These are phyloP conservation scores for Coffea canephora DNA, from an alignment of 257 asterid genomes.

Conservation along the genomic window DNA sequence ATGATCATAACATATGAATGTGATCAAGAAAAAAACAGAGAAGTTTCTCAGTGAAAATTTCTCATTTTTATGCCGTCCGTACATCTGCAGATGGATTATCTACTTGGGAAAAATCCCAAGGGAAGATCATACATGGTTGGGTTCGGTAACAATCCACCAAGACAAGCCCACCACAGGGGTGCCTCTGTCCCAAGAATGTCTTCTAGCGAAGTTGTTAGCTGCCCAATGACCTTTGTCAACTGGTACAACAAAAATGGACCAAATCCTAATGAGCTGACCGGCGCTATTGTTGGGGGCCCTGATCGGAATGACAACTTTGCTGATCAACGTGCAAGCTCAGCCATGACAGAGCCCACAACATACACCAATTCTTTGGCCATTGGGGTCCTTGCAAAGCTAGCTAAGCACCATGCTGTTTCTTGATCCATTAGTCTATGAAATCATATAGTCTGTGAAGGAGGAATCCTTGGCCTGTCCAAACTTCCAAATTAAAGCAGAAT, in stretches of 20 bases:
- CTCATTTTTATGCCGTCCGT: too few relatives aligned
- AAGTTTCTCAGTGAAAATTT: background rate
- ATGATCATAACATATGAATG: background rate
- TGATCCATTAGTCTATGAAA: background rate
- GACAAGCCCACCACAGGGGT: constrained; percentile 85
- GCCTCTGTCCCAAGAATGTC: constrained; percentile 65
- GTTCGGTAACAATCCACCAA: constrained; percentile 69
- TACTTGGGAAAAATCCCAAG: constrained; percentile 62
- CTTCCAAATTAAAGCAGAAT: too few relatives aligned
- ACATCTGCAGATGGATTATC: constrained; percentile 57
- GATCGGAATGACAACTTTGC: constrained; percentile 52
- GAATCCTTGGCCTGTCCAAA: background rate
- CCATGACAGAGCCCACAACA: constrained; percentile 73
- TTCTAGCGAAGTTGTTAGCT: constrained; percentile 26
- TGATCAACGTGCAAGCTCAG: constrained; percentile 52
- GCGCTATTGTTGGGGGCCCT: constrained; percentile 87
- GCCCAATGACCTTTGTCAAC: constrained; percentile 57
- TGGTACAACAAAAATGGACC: constrained; percentile 48
- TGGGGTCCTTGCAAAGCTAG: constrained; percentile 78
- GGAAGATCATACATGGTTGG: constrained; percentile 86
- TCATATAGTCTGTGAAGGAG: too few relatives aligned
- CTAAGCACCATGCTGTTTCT: constrained; percentile 33
- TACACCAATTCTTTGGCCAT: constrained; percentile 71
- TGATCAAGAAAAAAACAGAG: background rate
- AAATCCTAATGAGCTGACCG: constrained; percentile 74